A percentile compares a stretch with the other conserved stretches of the same genome.
These are phyloP conservation scores for Jaminaea rosea DNA, from an alignment of 1,284 basidiomycete species.

Conservation along the genomic window DNA sequence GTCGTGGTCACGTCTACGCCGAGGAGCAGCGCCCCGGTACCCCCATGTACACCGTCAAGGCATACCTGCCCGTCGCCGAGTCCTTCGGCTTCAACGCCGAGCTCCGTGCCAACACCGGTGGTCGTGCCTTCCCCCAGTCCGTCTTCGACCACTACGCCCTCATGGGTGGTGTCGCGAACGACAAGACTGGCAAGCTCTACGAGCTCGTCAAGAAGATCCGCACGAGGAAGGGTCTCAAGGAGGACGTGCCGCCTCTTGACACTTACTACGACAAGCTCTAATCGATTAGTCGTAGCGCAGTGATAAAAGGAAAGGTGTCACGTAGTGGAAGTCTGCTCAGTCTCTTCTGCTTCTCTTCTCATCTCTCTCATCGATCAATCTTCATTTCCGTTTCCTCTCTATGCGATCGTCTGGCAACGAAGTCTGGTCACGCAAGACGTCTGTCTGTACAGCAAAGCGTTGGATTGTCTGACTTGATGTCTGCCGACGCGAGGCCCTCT, in stretches of 20 bases:
- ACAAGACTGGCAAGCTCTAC: slow-evolving; percentile 75
- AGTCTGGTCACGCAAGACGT: no score
- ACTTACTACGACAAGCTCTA: slow-evolving; percentile 33
- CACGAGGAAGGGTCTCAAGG: slow-evolving; percentile 71
- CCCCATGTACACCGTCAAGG: slow-evolving; percentile 99
- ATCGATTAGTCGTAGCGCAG: no score
- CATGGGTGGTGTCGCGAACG: slow-evolving; percentile 65
- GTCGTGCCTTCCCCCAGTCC: slow-evolving; percentile 94
- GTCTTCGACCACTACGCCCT: slow-evolving; percentile 66
- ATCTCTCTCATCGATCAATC: no score
- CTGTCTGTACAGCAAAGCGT: no score
- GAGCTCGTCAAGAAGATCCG: slow-evolving; percentile 76
- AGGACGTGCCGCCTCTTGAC: slow-evolving; percentile 23
- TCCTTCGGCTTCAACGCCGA: slow-evolving; percentile 99
- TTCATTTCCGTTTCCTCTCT: no score
- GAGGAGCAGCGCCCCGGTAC: slow-evolving; percentile 96
- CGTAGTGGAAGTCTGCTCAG: no score
- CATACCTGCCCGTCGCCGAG: slow-evolving; percentile 90
- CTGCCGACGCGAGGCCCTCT: no score
- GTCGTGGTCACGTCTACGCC: slow-evolving; percentile 95
- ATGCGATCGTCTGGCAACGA: no score
- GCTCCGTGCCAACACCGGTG: slow-evolving; percentile 80
- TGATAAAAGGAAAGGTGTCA: no score
- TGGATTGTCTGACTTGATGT: no score
- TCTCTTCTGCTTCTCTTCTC: no score